Base-by-base conservation (phyloP, 768 basidiomycete species). In the Phaffia australis region DNA sequence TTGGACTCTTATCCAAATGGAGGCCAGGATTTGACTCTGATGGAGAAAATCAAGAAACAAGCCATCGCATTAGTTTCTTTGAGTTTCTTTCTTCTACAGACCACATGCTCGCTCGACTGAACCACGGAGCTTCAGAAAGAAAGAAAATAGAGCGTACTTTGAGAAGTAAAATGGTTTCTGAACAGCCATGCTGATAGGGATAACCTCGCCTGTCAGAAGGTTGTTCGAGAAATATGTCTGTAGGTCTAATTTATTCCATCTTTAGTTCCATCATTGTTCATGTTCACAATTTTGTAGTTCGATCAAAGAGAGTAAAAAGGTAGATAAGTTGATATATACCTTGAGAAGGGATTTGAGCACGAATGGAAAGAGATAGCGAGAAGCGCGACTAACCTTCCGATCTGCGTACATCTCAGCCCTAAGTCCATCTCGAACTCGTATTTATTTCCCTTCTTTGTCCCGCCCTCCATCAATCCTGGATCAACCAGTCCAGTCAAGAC, bases 401-500 rank as follows among this genome's bases (percentile, higher is more conserved):
- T 46, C 16, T 18, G 21, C 25, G 64, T 58, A 21, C 64, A 50
- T 50, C 64, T 59, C 4, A 65, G 50, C 47, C 49, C 49, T 23
- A 65, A 52, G 16, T 27, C 29, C 64, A 65, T 65, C 64, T 65
- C 56, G 49, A 65, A 65, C 27, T 57, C 57, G 35, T 65, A 65
- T 59, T 65, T 65, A 3, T 49, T n/a, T 27, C 46, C 25, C 35
- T 56, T 32, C 16, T 46, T 46, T 16, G 19, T 19, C n/a, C 19
- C 18, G 5, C 19, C 46, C 35, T 60, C 46, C 25, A n/a, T 32
- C 27, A 25, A 23, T 5, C 59, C 58, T 1, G 64, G 64, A 2
- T 65, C 64, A 21, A 56, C 64, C 21, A 65, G 64, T 9, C 51
- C 56, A 23, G 49, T 18, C 19, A 65, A 25, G 3, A 52, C 47